phyloP scores from a whole-genome alignment of 2,329 filamentous ascomycete species.

The Pseudogymnoascus sp. region DNA sequence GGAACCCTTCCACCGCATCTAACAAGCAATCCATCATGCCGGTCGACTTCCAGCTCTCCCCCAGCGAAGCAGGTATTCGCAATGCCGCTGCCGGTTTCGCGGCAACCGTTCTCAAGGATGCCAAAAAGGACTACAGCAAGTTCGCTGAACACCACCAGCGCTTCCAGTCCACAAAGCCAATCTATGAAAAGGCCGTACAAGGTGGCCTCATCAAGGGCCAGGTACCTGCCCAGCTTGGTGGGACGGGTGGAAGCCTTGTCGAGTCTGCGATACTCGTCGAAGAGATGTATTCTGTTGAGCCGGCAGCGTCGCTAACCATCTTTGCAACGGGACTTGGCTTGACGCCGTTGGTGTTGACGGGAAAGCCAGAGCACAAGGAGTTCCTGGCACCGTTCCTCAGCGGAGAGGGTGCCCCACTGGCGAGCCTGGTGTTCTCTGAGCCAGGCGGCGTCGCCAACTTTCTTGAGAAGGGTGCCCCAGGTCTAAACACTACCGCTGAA shows the following conservation, averaged over 20 bases:
- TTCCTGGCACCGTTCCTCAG: constrained; percentile 42
- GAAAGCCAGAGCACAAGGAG: constrained; percentile 31
- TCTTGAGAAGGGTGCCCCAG: constrained; percentile 39
- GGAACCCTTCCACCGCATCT: neutral
- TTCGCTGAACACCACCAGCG: constrained; percentile 26
- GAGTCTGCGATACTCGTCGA: constrained; percentile 44
- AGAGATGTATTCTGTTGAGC: constrained; percentile 45
- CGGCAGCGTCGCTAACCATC: constrained; percentile 40
- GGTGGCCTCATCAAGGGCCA: constrained; percentile 41
- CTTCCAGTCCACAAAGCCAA: constrained; percentile 39
- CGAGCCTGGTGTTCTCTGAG: constrained; percentile 44
- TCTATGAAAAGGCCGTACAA: constrained; percentile 37
- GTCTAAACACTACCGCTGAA: constrained; percentile 41
- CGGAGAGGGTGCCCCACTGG: constrained; percentile 38
- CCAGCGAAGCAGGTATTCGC: constrained; percentile 22
- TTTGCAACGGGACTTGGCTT: constrained; percentile 45
- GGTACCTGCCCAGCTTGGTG: constrained; percentile 38
- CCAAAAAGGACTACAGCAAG: constrained; percentile 23
- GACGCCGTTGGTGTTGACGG: constrained; percentile 40
- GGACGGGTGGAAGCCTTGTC: constrained; percentile 35
- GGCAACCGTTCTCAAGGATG: constrained; percentile 19
- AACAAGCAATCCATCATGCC: neutral
- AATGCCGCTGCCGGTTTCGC: constrained; percentile 24
- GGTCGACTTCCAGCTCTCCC: constrained; percentile 28
- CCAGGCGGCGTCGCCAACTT: constrained; percentile 43